Base-by-base conservation (phyloP, 805 yeast genomes). In the Cyberlindnera nakhonratchasimensis region DNA sequence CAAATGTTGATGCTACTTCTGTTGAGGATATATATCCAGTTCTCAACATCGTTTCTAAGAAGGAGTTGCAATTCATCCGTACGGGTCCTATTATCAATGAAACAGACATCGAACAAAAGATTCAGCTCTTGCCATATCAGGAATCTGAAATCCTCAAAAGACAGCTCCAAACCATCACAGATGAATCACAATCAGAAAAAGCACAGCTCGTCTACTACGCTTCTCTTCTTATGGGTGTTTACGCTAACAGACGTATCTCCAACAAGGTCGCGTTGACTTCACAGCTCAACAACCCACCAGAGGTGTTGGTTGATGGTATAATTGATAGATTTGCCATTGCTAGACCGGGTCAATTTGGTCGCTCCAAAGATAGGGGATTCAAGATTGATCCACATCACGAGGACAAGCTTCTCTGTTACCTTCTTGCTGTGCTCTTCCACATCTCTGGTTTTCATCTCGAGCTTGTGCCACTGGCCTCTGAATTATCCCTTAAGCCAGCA, bases 331-430 rank as follows among this genome's bases (percentile, higher is more conserved):
- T 88, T 64, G 76, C 97, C 12, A 75, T 82, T 22, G 57, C 74
- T 23, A 77, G 75, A 54, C 72, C 86, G 7, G 78, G 86, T 7
- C 74, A 71, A 39, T 74, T 79, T 48, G 95, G 93, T 44, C 80
- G 77, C 62, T 67, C 85, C n/a, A 83, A 82, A 59, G 88, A 82
- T 48, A 76, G 82, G 53, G 74, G 82, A n/a, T 91, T 77, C 61
- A 70, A 76, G 48, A 77, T 93, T 47, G 97, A 93, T 58, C 96
- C 98, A 30, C 82, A 78, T 54, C 77, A 79, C 58, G 96, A 88
- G 63, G 96, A 88, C 65, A 88, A 84, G 65, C 70, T 93, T 37
- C 69, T 93, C 51, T 85, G 96, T 64, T 83, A 79, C 64, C 69
- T 89, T 36, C 67, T 93, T 47, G 85, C 83, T 6, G 65, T 84